These are phyloP conservation scores for Zygoascus meyerae DNA, from an alignment of 1,139 yeast species.

Conservation along the genomic window DNA sequence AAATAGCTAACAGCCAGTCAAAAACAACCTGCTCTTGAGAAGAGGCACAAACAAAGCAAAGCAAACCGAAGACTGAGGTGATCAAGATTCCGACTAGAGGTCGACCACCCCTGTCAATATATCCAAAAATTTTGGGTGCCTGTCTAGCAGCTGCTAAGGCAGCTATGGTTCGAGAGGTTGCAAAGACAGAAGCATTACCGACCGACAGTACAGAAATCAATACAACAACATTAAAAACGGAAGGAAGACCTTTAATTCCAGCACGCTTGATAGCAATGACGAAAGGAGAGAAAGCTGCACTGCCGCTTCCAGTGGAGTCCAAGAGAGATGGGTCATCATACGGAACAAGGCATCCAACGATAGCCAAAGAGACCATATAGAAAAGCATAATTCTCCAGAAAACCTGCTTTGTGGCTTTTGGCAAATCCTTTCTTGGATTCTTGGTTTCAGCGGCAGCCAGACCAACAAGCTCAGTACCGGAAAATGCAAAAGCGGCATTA, in stretches of 20 bases:
- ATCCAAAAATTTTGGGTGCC: slow-evolving; percentile 69
- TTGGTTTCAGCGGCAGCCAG: slow-evolving; percentile 80
- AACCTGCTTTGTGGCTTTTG: slow-evolving; percentile 65
- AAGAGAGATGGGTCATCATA: slow-evolving; percentile 46
- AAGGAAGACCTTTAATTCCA: slow-evolving; percentile 56
- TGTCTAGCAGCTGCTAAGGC: slow-evolving; percentile 77
- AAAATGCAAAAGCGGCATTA: slow-evolving; percentile 81
- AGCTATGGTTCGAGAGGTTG: slow-evolving; percentile 74
- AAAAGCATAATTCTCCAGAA: slow-evolving; percentile 66
- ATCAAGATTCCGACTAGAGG: slow-evolving; percentile 62
- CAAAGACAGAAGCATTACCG: slow-evolving; percentile 73
- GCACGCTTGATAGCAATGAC: slow-evolving; percentile 60
- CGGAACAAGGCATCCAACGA: slow-evolving; percentile 62
- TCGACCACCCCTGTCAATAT: slow-evolving; percentile 69
- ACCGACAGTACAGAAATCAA: slow-evolving; percentile 63
- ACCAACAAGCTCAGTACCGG: slow-evolving; percentile 78
- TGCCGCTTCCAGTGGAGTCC: slow-evolving; percentile 40
- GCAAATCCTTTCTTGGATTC: slow-evolving; percentile 64
- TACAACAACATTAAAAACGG: slow-evolving; percentile 68
- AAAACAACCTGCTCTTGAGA: slow-evolving; percentile 61
- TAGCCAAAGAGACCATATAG: slow-evolving; percentile 52
- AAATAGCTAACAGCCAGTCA: slow-evolving; percentile 74
- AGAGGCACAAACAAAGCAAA: slow-evolving; percentile 65
- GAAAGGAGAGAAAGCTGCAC: slow-evolving; percentile 56
- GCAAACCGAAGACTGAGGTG: slow-evolving; percentile 55